Percentiles rank a stretch among this genome's conserved stretches.
Evolutionary conservation across 768 basidiomycete species (phyloP).

Genomic region (Cyathus striatus): DNA sequence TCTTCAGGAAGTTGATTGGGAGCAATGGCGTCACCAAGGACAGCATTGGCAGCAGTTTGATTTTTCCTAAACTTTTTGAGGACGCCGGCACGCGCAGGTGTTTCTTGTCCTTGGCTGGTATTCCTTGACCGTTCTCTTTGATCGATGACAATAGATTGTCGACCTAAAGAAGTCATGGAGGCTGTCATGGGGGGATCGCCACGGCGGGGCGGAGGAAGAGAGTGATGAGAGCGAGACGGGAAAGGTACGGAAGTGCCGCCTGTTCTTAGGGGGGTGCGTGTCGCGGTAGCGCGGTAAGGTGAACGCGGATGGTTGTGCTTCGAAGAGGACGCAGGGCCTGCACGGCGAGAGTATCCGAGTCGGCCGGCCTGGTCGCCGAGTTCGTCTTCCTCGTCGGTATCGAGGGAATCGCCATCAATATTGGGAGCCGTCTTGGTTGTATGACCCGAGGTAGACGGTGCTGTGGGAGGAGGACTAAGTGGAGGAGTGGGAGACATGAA

Average conservation of each 20-base stretch:
- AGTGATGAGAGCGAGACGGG: conserved; percentile 76
- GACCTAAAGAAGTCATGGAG: conserved; percentile 74
- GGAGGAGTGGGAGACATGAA: conserved; percentile 78
- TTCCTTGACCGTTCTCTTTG: conserved; percentile 45
- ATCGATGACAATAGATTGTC: conserved; percentile 52
- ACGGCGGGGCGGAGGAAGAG: conserved; percentile 64
- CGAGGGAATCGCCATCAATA: conserved; percentile 66
- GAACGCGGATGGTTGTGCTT: conserved; percentile 73
- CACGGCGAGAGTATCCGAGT: conserved; percentile 24
- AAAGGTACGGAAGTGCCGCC: conserved; percentile 58
- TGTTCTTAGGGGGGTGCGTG: conserved; percentile 33
- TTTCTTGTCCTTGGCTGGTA: conserved; percentile 40
- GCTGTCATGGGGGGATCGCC: conserved; percentile 43
- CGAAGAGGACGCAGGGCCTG: conserved; percentile 21
- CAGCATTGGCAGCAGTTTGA: conserved; percentile 40
- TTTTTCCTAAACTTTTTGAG: conserved; percentile 70
- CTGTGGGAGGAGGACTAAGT: conserved; percentile 21
- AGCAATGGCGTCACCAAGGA: conserved; percentile 52
- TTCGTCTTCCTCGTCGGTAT: conserved; percentile 71
- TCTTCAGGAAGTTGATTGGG: conserved; percentile 87
- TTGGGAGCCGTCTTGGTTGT: conserved; percentile 55
- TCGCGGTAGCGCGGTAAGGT: conserved; percentile 57
- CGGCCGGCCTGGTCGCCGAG: conserved; percentile 50
- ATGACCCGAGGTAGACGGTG: conserved; percentile 27
- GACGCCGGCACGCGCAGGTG: conserved; percentile 40